A percentile compares a stretch with the other conserved stretches of the same genome.
These are phyloP conservation scores for Sclerotinia subarctica DNA, from an alignment of 2,329 filamentous ascomycete genomes.

Conservation along the genomic window DNA sequence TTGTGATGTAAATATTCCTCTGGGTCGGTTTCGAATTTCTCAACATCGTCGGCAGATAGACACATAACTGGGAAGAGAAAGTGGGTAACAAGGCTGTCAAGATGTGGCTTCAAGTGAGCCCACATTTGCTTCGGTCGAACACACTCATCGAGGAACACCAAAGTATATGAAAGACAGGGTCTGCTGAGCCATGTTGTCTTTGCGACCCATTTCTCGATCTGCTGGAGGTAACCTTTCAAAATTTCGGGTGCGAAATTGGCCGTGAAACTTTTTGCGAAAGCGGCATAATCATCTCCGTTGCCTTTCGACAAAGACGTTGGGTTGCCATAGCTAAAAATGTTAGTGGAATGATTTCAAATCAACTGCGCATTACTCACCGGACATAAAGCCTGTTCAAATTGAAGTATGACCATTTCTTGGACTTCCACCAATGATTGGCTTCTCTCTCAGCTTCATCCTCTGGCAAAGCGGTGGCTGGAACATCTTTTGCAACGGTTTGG, in stretches of 20 bases:
- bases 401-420: slow-evolving; percentile 99
- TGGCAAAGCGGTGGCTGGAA: slow-evolving; percentile 73
- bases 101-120: slow-evolving; percentile 87
- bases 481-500: slow-evolving; percentile 79
- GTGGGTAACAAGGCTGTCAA: slow-evolving; percentile 89
- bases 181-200: slow-evolving; percentile 95
- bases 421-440: slow-evolving; percentile 98
- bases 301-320: slow-evolving; percentile 68
- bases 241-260: slow-evolving; percentile 92
- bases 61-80: slow-evolving; percentile 95
- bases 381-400: slow-evolving; percentile 96
- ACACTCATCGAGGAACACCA: slow-evolving; percentile 95
- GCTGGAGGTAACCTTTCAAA: slow-evolving; percentile 86
- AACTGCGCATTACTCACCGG: slow-evolving; percentile 53
- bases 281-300: slow-evolving; percentile 72
- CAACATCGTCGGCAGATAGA: slow-evolving; percentile 85
- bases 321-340: slow-evolving; percentile 74
- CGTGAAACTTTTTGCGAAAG: slow-evolving; percentile 88
- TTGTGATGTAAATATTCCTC: slow-evolving; percentile 97
- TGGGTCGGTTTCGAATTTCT: slow-evolving; percentile 90
- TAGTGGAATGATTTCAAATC: slow-evolving; percentile 12
- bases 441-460: slow-evolving; percentile 83
- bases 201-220: slow-evolving; percentile 96
- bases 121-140: slow-evolving; percentile 97
- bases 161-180: slow-evolving; percentile 85